Conservation (phyloP, 2,329 filamentous ascomycete species). For the Lecanoromycetidae sp. region DNA sequence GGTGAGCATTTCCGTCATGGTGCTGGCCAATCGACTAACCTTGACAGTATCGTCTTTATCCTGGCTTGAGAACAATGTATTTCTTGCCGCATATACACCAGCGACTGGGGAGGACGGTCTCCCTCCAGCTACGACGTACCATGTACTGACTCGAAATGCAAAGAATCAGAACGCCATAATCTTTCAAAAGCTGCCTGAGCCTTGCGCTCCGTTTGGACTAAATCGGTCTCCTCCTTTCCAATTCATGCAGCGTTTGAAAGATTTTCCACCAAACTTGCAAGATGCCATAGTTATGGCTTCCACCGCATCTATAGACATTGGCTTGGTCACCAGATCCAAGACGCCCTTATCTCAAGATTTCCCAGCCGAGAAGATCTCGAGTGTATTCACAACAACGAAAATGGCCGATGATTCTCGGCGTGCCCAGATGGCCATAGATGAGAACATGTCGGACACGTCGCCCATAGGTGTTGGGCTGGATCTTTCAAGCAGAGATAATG, state of each 20-base stretch:
- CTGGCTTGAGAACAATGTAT: conserved; percentile 82
- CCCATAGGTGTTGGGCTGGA: conserved; percentile 73
- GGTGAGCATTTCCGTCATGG: conserved; percentile 21
- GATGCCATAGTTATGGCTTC: conserved; percentile 75
- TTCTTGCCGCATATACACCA: conserved; percentile 68
- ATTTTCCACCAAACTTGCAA: conserved; percentile 67
- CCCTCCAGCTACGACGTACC: conserved; percentile 57
- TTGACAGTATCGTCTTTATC: conserved; percentile 59
- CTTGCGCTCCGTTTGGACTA: conserved; percentile 59
- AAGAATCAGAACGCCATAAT: conserved; percentile 45
- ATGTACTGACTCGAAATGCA: conserved; percentile 58
- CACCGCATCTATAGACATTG: conserved; percentile 67
- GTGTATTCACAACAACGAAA: conserved; percentile 62
- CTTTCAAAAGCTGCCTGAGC: conserved; percentile 63
- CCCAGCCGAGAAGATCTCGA: conserved; percentile 46
- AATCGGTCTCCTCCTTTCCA: conserved; percentile 60
- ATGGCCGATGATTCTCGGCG: conserved; percentile 61
- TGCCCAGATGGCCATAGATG: conserved; percentile 49
- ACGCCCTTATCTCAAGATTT: conserved; percentile 51
- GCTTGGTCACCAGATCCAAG: conserved; percentile 63
- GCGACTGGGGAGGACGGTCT: conserved; percentile 39
- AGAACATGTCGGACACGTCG: conserved; percentile 55
- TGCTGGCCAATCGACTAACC: conserved; percentile 20
- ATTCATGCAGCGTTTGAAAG: conserved; percentile 61
- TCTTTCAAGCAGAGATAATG: conserved; percentile 67